Conservation (phyloP, 805 yeast species). For the Starmerella sp. region DNA sequence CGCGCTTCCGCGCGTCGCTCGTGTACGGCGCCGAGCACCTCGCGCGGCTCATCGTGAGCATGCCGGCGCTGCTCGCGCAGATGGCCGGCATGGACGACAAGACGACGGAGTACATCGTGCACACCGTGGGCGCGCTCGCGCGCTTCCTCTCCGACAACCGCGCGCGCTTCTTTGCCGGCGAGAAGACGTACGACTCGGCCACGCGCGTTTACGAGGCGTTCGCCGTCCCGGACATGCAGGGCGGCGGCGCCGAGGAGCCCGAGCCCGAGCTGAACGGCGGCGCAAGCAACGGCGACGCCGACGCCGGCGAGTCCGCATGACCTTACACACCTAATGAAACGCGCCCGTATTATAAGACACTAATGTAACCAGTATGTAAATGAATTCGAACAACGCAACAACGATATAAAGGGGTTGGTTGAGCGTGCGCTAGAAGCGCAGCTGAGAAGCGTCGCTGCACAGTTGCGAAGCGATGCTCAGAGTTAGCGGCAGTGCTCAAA, state of each 20-base stretch:
- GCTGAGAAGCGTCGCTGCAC: too few species aligned
- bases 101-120: conserved; percentile 45
- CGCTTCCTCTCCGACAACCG: conserved; percentile 40
- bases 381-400: too few species aligned
- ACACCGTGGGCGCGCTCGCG: conserved; percentile 45
- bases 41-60: conserved; percentile 57
- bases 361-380: too few species aligned
- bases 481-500: too few species aligned
- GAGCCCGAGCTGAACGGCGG: neutral
- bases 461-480: too few species aligned
- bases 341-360: too few species aligned
- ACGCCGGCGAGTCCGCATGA: neutral
- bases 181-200: conserved; percentile 11
- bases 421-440: too few species aligned
- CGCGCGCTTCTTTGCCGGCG: conserved; percentile 27
- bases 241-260: neutral
- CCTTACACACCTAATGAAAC: too few species aligned
- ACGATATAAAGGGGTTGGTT: too few species aligned
- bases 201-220: conserved; percentile 16
- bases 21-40: conserved; percentile 77
- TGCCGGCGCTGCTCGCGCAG: conserved; percentile 75
- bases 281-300: neutral
- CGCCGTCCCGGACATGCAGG: conserved; percentile 11
- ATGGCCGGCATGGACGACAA: conserved; percentile 66
- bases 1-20: conserved; percentile 32